Evolutionary conservation across 2,329 filamentous ascomycete genomes (phyloP).

Genomic region (Oidium heveae): DNA sequence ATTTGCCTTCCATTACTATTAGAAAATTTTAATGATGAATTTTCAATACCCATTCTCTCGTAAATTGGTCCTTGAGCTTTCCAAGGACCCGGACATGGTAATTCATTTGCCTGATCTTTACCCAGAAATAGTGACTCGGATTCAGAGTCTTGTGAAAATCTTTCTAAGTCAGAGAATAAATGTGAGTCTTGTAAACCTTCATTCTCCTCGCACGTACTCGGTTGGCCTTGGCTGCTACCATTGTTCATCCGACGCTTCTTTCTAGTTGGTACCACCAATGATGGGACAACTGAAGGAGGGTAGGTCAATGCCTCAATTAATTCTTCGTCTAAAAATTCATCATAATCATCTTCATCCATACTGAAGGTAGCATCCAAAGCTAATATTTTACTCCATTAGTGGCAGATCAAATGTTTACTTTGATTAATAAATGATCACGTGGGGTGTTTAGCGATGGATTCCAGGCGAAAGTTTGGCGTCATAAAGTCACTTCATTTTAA

Average conservation of each 20-base stretch:
- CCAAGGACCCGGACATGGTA: conserved; percentile 21
- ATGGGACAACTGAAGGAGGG: conserved; percentile 9
- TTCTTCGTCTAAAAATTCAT: conserved; percentile 41
- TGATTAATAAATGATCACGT: no score
- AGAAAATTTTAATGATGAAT: not conserved
- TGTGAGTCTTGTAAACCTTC: no score
- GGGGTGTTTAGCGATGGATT: no score
- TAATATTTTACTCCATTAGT: no score
- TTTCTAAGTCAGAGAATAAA: no score
- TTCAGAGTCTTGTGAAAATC: no score
- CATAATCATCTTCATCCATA: conserved; percentile 30
- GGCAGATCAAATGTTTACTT: no score
- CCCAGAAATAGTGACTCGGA: conserved; percentile 9
- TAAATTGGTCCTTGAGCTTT: conserved; percentile 24
- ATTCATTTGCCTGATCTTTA: conserved; percentile 12
- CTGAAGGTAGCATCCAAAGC: not conserved
- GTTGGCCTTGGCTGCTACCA: conserved; percentile 1
- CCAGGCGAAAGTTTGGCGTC: no score
- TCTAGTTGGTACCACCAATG: conserved; percentile 3
- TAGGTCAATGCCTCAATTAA: conserved; percentile 34
- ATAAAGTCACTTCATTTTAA: no score
- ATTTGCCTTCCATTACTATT: no score
- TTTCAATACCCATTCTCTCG: conserved; percentile 18
- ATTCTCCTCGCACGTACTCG: no score
- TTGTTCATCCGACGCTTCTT: conserved; percentile 15